Percentiles rank a stretch among this genome's conserved stretches.
Evolutionary conservation across 768 basidiomycete genomes (phyloP).

Genomic region (Brasilioporus rufonigricans): DNA sequence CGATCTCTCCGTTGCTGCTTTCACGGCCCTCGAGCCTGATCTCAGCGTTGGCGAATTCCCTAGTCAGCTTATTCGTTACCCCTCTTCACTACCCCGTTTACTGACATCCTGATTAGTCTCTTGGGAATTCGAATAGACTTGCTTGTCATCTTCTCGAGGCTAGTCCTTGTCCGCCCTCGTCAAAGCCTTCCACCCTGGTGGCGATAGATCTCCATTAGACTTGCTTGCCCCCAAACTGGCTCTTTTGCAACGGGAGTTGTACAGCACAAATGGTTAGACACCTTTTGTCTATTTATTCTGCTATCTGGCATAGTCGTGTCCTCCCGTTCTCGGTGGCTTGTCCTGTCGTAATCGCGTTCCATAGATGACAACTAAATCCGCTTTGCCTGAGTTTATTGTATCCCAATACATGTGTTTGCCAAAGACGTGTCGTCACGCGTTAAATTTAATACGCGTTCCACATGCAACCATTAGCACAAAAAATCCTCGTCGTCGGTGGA

Average conservation of each 20-base stretch:
- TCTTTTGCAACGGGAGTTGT: background rate
- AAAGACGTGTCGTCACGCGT: background rate
- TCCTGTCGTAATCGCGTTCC: constrained; percentile 3
- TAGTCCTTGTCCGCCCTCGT: constrained; percentile 13
- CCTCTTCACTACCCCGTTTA: background rate
- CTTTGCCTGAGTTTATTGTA: too few relatives aligned
- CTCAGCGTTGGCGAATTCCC: constrained; percentile 50
- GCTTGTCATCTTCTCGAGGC: constrained; percentile 9
- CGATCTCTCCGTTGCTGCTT: constrained; percentile 70
- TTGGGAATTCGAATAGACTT: constrained; percentile 26
- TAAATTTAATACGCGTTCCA: background rate
- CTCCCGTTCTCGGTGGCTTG: constrained; percentile 8
- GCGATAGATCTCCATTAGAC: constrained; percentile 30
- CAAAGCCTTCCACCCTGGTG: constrained; percentile 40
- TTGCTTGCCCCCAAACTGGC: constrained; percentile 1
- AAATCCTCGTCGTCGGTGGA: constrained; percentile 93
- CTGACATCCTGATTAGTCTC: constrained; percentile 22
- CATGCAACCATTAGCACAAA: constrained; percentile 40
- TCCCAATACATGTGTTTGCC: background rate
- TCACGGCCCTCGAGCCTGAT: constrained; percentile 49
- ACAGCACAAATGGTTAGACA: constrained; percentile 4
- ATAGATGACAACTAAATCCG: background rate
- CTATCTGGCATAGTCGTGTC: constrained; percentile 18
- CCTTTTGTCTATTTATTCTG: constrained; percentile 2
- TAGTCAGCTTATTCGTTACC: constrained; percentile 41